These are phyloP conservation scores for Davidsoniella neocaledoniae DNA, from an alignment of 2,329 filamentous ascomycete genomes.

Conservation along the genomic window DNA sequence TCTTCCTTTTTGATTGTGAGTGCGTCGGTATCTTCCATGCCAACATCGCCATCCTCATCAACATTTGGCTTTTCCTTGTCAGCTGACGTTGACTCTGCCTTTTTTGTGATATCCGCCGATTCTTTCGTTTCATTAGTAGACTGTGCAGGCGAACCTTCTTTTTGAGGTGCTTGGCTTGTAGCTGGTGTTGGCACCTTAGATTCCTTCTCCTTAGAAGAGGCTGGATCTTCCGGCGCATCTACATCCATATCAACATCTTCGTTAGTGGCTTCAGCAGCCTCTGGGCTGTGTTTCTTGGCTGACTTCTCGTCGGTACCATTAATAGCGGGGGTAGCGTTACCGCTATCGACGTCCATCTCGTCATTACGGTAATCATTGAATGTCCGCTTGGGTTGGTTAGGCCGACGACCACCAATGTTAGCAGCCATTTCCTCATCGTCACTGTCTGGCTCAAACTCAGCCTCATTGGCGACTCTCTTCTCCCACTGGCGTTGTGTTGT, in stretches of 20 bases:
- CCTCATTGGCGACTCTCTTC: conserved; percentile 55
- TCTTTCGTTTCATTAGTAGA: conserved; percentile 12
- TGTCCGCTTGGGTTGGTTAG: conserved; percentile 30
- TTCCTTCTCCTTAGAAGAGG: conserved; percentile 15
- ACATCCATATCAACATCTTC: conserved; percentile 26
- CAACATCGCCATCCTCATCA: conserved; percentile 10
- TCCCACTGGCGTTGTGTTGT: conserved; percentile 73
- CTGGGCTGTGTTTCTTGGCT: conserved; percentile 16
- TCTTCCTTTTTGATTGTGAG: conserved; percentile 7
- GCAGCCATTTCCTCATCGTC: conserved; percentile 72
- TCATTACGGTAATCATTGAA: conserved; percentile 35
- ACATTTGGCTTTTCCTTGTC: conserved; percentile 12
- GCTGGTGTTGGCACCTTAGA: conserved; percentile 12
- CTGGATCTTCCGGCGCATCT: conserved; percentile 15
- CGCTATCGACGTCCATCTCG: conserved; percentile 24
- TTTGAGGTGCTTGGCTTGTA: conserved; percentile 17
- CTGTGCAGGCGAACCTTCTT: conserved; percentile 14
- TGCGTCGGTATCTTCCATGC: conserved; percentile 8
- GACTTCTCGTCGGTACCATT: conserved; percentile 19
- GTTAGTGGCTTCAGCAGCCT: conserved; percentile 23
- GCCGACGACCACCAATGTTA: conserved; percentile 50
- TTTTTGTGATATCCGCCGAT: conserved; percentile 12
- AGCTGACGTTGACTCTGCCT: conserved; percentile 3
- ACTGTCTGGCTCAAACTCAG: conserved; percentile 64
- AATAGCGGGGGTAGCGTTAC: conserved; percentile 23